phyloP scores from a whole-genome alignment of 2,329 filamentous ascomycete species.

The Sporothrix luriei region DNA sequence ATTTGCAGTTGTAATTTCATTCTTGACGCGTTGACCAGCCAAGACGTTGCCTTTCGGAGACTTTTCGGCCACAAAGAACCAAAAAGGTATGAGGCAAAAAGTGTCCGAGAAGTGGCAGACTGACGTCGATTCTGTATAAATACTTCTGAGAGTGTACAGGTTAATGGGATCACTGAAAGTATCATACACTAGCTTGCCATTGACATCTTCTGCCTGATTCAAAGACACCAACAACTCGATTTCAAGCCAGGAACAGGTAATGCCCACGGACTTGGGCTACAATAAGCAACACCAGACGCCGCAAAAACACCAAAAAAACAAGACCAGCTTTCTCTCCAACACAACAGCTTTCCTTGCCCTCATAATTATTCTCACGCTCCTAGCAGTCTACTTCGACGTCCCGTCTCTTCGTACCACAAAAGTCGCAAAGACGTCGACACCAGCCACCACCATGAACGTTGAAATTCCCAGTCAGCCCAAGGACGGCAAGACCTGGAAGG shows the following conservation, averaged over 20 bases:
- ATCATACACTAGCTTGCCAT: neutral
- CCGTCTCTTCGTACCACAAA: neutral
- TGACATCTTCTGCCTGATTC: neutral
- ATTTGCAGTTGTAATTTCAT: neutral
- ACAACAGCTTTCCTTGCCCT: neutral
- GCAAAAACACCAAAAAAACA: neutral
- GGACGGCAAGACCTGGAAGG: conserved; percentile 31
- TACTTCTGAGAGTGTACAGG: neutral
- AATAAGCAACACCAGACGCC: conserved; percentile 1
- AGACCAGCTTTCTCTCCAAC: neutral
- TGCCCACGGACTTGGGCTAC: conserved; percentile 17
- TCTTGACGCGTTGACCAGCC: conserved; percentile 1
- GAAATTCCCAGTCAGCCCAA: conserved; percentile 17
- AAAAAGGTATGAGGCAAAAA: conserved; percentile 7
- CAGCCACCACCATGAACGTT: conserved; percentile 12
- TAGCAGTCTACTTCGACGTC: neutral
- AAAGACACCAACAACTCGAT: neutral
- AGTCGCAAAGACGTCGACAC: neutral
- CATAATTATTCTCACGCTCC: neutral
- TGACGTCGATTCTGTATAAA: neutral
- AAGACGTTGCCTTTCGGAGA: conserved; percentile 21
- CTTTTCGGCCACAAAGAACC: conserved; percentile 27
- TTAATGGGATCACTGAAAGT: too few species aligned
- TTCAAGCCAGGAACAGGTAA: neutral
- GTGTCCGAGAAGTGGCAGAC: neutral